Evolutionary conservation across 768 basidiomycete genomes (phyloP).

Genomic region (Psilocybe cyanescens): DNA sequence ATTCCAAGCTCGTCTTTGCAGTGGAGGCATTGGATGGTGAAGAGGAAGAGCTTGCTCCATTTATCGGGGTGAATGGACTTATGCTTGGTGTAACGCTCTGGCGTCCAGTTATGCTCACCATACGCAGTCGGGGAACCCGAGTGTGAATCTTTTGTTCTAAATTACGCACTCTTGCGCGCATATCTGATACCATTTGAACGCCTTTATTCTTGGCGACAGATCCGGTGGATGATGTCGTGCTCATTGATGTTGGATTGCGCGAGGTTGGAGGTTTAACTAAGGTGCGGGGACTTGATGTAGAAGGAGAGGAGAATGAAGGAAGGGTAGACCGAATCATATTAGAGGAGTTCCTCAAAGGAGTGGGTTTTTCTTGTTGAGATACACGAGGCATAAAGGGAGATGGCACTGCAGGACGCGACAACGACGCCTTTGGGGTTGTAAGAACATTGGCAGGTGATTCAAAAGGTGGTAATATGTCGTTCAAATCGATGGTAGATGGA

Average conservation of each 20-base stretch:
- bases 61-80: conserved; percentile 26
- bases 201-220: conserved; percentile 75
- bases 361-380: conserved; percentile 47
- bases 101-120: conserved; percentile 74
- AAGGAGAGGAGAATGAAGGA: conserved; percentile 48
- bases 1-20: conserved; percentile 48
- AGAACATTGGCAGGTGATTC: conserved; percentile 30
- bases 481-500: conserved; percentile 29
- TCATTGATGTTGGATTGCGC: conserved; percentile 45
- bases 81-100: conserved; percentile 38
- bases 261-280: conserved; percentile 49
- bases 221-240: conserved; percentile 44
- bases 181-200: conserved; percentile 92
- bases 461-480: conserved; percentile 28
- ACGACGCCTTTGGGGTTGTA: conserved; percentile 42
- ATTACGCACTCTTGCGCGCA: conserved; percentile 83
- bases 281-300: conserved; percentile 50
- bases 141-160: conserved; percentile 88
- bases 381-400: conserved; percentile 54
- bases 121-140: conserved; percentile 81
- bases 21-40: conserved; percentile 44
- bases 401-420: conserved; percentile 42
- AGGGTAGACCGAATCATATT: conserved; percentile 61
- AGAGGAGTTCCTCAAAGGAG: conserved; percentile 43
- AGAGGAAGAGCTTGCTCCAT: conserved; percentile 36